Evolutionary conservation across 139 green algal genomes (phyloP).

Genomic region (Micractinium sp.): DNA sequence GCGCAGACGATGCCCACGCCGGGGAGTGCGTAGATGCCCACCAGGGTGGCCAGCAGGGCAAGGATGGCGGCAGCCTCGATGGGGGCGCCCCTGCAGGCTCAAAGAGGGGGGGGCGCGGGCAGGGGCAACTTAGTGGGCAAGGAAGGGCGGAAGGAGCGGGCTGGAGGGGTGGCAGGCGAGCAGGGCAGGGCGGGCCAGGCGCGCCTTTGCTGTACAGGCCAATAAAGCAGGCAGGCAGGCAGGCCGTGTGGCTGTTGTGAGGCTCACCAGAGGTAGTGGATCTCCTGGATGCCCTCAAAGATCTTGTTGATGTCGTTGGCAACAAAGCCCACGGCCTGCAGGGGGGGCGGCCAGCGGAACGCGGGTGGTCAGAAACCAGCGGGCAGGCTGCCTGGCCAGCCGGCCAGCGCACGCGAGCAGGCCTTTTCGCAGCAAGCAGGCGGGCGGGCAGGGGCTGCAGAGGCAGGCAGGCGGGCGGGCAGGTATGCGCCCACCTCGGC

Average conservation of each 20-base stretch:
- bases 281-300: constrained; percentile 71
- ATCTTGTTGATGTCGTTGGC: constrained; percentile 71
- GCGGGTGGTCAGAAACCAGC: no score
- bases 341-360: no score
- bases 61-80: constrained; percentile 69
- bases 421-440: no score
- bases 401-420: no score
- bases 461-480: no score
- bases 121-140: no score
- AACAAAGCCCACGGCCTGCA: constrained; percentile 67
- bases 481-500: no score
- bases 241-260: no score
- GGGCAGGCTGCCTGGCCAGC: no score
- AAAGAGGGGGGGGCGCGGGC: background rate
- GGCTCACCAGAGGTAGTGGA: constrained; percentile 71
- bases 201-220: no score
- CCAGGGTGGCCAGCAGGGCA: constrained; percentile 58
- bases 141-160: background rate
- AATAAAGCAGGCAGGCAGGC: background rate
- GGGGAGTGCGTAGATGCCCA: constrained; percentile 61
- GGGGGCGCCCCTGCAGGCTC: constrained; percentile 41
- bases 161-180: background rate
- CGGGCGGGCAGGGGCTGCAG: no score
- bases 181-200: no score
- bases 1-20: constrained; percentile 41